Base-by-base conservation (phyloP, 345 rosid genomes). In the Boechera retrofracta region DNA sequence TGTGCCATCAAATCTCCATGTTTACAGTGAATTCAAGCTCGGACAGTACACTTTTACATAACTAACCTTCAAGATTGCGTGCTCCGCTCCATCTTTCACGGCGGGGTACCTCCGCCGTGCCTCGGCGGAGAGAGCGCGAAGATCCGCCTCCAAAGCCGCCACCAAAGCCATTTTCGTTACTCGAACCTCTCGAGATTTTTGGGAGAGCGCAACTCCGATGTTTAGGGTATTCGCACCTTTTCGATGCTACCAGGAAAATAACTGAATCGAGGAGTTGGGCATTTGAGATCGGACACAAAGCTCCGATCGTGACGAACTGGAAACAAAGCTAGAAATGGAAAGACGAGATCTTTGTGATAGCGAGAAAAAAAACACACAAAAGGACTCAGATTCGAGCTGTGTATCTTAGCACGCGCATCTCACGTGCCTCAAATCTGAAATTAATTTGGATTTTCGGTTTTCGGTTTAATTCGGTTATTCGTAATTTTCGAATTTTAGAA, bases 91-190 rank as follows among this genome's bases (percentile, higher is more conserved):
- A 74, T 95, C 98, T 78, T 95, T 92, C 44, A 95, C 89, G 55
- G 96, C 88, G n/a, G 99, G 98, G 54, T 87, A 82, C 29, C 97
- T 87, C 71, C 99, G 90, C 65, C 98, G 94, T 66, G 98, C 99
- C 83, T 95, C 99, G 29, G 93, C 85, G 36, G 99, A 95, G 67
- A 95, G 98, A 28, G 99, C 96, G 49, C 96, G 98, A 67, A 95
- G 99, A 87, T 95, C 99, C 67, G 98, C 87, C 78, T 95, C 99
- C 78, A 95, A 78, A 5, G 89, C 98, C 39, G 97, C 91, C 92
- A 91, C 91, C 82, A 92, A 84, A 77, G 97, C 94, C 99, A 92
- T 95, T 70, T 71, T 72, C 67, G 73, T 41, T 53, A 67, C 74
- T 68, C 7, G 58, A 69, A 77, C 45, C 56, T 32, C 72, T 29